phyloP scores from a whole-genome alignment of 345 rosid species.

The Salix udensis region DNA sequence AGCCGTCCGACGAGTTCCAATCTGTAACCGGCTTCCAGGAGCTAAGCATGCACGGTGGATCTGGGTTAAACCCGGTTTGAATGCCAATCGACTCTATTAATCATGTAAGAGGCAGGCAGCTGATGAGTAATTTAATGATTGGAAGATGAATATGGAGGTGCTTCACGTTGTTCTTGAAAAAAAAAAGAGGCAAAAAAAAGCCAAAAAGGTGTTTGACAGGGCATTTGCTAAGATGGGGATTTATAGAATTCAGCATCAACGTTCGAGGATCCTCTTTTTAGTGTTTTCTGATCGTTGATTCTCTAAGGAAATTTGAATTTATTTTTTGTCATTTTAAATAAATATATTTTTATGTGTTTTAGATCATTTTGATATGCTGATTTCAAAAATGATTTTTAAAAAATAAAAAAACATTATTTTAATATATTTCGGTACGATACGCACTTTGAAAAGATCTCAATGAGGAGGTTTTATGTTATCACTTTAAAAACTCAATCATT shows the following conservation, averaged over 20 bases:
- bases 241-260: not conserved
- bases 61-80: conserved; percentile 69
- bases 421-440: no score
- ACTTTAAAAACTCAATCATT: no score
- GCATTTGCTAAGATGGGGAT: not conserved
- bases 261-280: no score
- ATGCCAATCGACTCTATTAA: conserved; percentile 59
- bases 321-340: no score
- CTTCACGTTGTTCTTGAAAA: conserved; percentile 6
- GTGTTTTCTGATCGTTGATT: not conserved
- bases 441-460: no score
- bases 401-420: no score
- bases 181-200: not conserved
- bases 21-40: conserved; percentile 71
- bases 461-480: no score
- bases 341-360: no score
- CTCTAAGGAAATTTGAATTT: no score
- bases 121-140: conserved; percentile 15
- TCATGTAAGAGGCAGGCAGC: conserved; percentile 65
- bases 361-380: no score
- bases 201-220: not conserved
- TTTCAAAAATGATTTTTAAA: no score
- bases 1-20: conserved; percentile 60
- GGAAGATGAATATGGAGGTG: conserved; percentile 13
- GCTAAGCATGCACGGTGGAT: conserved; percentile 56